Evolutionary conservation across 306 rosid genomes (phyloP), one percentile per base, ranked within the genome.

Genomic region (Lathyrus sativus): DNA sequence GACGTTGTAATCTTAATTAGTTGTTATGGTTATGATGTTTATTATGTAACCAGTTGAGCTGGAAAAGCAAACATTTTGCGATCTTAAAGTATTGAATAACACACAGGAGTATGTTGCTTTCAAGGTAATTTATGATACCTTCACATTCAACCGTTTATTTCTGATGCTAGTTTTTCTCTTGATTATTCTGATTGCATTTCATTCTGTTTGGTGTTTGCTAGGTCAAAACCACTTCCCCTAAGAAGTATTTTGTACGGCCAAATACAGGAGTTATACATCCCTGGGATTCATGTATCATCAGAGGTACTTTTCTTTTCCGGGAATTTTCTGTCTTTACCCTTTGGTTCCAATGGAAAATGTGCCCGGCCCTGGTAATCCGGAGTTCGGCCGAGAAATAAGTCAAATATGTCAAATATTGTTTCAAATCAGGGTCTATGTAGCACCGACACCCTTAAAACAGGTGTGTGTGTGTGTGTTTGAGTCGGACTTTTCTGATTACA

Each of bases 171-270:
- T 35, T 53, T 63, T 41, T 77, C 46, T 72, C 18, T 49, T 1
- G 5, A 15, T 48, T 44, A 6, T 31, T 41, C 43, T 51, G 10
- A 60, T 62, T 49, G 74, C 19, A 13, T 41, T 50, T 38, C 3
- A 56, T 77, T 71, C 41, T 9, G 50, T 59, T 76, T 15, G 1
- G 31, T 80, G 22, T 33, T 78, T 79, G n/a, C 13, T 75, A 93
- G 99, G 99, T 93, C 79, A 93, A 93, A 86, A 90, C 99, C 46
- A 93, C 99, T 76, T 93, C 99, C 1, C 99, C 99, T 4, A 93
- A 90, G 81, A 93, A 84, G 85, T 93, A 90, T 84, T 93, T 90
- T 19, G 99, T 93, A 63, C 93, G 99, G 54, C 99, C 99, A 33
- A 93, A 93, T 79, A 85, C 90, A 5, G 97, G 99, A 51, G 84